Base-by-base conservation (phyloP, 2,329 filamentous ascomycete genomes). In the Parasarocladium wereldwijsianum region DNA sequence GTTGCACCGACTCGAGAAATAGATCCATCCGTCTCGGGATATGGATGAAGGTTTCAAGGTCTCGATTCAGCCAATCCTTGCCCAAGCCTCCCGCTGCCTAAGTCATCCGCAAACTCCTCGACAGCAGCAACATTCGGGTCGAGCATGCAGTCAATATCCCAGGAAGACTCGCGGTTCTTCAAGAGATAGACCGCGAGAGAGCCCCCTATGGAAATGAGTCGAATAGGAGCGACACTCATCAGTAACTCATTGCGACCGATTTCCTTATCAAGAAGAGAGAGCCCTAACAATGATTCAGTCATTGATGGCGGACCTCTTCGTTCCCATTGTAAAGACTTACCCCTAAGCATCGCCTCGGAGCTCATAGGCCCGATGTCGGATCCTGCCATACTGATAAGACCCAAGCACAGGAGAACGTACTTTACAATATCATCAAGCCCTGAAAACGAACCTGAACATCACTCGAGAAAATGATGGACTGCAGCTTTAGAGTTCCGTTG, bases 181-280 rank as follows among this genome's bases (percentile, higher is more conserved):
- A 43, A 40, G 19, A 43, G 35, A 16, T 38, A 37, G 11, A 45
- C 40, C 7, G 45, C 35, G 13, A 48, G 24, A 22, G 29, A 37
- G 10, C 43, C 43, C 11, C 41, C 43, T 3, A 44, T 34, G 4
- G 38, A 34, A 23, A 48, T 38, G 34, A 47, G 39, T 9, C 43
- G 38, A 22, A 48, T 35, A 7, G 44, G 45, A 6, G 42, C 43
- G 10, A 48, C 32, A 22, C 40, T 42, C 38, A 42, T 42, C 17
- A 47, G 36, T 13, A 44, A 33, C 16, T 44, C 40, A 12, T 38
- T 43, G 23, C 35, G 34, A 9, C 37, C 38, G 12, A 46, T 38
- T n/a, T 41, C 34, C 10, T 28, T 29, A 19, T 46, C 39, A 8
- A 46, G 37, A 8, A 39, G 36, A 12, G 29, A 21, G 14, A 46